These are phyloP conservation scores for Parastagonospora nodorum DNA, from an alignment of 2,329 filamentous ascomycete genomes.

Conservation along the genomic window DNA sequence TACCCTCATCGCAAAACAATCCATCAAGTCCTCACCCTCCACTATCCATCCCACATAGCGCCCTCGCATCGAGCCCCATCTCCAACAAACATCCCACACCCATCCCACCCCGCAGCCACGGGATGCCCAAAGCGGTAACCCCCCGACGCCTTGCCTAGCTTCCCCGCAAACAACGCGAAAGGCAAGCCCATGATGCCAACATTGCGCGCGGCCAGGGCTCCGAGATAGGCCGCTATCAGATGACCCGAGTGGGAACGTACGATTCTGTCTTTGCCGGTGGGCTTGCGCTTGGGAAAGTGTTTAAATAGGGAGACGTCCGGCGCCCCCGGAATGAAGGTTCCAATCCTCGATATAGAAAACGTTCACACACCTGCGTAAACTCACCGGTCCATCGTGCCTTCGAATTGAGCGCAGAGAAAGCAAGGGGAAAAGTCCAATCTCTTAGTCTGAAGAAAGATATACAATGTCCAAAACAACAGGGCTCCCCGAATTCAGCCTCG, in stretches of 20 bases:
- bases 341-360: no score
- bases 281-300: no score
- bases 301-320: no score
- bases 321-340: no score
- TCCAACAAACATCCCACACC: not conserved
- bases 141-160: not conserved
- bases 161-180: slow-evolving; percentile 21
- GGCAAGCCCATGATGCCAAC: not conserved
- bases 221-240: not conserved
- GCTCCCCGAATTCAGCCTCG: slow-evolving; percentile 76
- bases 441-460: not conserved
- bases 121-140: not conserved
- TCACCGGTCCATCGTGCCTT: no score
- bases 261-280: not conserved
- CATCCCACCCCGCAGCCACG: not conserved
- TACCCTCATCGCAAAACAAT: no score
- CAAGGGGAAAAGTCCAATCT: not conserved
- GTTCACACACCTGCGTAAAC: no score
- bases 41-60: no score
- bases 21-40: no score
- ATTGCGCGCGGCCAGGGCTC: not conserved
- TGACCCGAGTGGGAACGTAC: not conserved
- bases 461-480: slow-evolving; percentile 18
- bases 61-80: no score
- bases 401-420: no score